Conservation (phyloP, 2,329 filamentous ascomycete species). For the Coleophoma eucalyptorum region DNA sequence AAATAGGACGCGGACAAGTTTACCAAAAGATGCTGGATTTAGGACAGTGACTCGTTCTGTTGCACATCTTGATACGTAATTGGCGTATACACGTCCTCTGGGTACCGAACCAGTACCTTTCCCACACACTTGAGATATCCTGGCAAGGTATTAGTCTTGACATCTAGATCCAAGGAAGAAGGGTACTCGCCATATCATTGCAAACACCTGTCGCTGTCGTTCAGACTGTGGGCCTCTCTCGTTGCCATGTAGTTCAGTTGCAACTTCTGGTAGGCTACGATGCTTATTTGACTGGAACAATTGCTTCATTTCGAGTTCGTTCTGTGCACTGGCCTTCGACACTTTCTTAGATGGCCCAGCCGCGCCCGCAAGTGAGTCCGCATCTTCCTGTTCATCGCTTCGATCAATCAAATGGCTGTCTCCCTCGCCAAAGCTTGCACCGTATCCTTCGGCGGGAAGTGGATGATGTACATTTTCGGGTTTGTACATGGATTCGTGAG, state of each 20-base stretch:
- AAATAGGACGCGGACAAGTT: conserved; percentile 93
- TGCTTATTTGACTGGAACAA: conserved; percentile 67
- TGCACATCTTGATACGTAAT: conserved; percentile 89
- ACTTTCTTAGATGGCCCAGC: conserved; percentile 47
- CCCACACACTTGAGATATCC: conserved; percentile 70
- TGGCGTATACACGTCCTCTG: conserved; percentile 88
- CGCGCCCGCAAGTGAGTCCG: conserved; percentile 44
- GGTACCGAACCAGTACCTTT: conserved; percentile 83
- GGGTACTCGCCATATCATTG: conserved; percentile 76
- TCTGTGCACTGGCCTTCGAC: conserved; percentile 70
- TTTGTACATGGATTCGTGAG: conserved; percentile 34
- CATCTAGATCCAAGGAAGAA: background rate
- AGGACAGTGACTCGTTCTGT: conserved; percentile 91
- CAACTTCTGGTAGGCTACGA: conserved; percentile 67
- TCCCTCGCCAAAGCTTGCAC: conserved; percentile 50
- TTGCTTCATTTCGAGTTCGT: conserved; percentile 76
- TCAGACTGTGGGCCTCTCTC: conserved; percentile 79
- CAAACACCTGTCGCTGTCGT: conserved; percentile 80
- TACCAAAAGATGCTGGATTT: conserved; percentile 96
- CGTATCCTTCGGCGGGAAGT: conserved; percentile 50
- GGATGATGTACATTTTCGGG: conserved; percentile 40
- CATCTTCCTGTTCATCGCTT: conserved; percentile 53
- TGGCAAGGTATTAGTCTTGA: conserved; percentile 28
- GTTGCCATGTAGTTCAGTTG: conserved; percentile 71
- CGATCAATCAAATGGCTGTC: conserved; percentile 57